These are phyloP conservation scores for Colletotrichum chlorophyti DNA, from an alignment of 2,329 filamentous ascomycete genomes.

Conservation along the genomic window DNA sequence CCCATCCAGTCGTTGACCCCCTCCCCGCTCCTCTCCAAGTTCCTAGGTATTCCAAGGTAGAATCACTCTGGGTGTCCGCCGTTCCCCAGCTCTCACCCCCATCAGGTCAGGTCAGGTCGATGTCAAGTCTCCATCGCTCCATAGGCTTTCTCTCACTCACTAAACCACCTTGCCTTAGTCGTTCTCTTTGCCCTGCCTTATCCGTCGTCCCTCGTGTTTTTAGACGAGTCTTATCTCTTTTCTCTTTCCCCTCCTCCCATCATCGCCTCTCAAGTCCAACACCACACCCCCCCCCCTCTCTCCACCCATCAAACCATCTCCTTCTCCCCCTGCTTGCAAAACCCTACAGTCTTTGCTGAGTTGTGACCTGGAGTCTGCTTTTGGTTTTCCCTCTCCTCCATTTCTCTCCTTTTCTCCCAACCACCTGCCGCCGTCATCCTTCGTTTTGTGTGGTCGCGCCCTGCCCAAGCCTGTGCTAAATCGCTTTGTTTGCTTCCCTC, in stretches of 20 bases:
- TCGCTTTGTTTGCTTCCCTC: slow-evolving; percentile 7
- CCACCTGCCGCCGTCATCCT: background rate
- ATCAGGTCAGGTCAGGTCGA: background rate
- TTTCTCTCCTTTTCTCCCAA: slow-evolving; percentile 2
- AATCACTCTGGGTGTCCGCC: slow-evolving; percentile 3
- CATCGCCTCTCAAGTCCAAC: background rate
- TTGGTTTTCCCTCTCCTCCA: too few species aligned
- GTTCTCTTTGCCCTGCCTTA: background rate
- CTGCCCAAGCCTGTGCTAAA: background rate
- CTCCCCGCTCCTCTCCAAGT: background rate
- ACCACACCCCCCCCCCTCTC: too few species aligned
- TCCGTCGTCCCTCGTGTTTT: background rate
- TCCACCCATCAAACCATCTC: slow-evolving; percentile 21
- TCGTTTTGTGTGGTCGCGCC: background rate
- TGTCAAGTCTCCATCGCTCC: slow-evolving; percentile 2
- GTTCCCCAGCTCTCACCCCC: background rate
- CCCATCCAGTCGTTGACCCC: background rate
- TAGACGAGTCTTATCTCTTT: slow-evolving; percentile 23
- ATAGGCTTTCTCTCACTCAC: background rate
- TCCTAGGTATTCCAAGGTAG: background rate
- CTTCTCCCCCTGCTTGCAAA: slow-evolving; percentile 7
- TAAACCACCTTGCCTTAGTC: background rate
- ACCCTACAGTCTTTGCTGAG: slow-evolving; percentile 10
- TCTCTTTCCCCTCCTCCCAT: slow-evolving; percentile 20
- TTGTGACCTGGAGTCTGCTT: slow-evolving; percentile 16